These are phyloP conservation scores for Lachnellula arida DNA, from an alignment of 2,329 filamentous ascomycete genomes.

Conservation along the genomic window DNA sequence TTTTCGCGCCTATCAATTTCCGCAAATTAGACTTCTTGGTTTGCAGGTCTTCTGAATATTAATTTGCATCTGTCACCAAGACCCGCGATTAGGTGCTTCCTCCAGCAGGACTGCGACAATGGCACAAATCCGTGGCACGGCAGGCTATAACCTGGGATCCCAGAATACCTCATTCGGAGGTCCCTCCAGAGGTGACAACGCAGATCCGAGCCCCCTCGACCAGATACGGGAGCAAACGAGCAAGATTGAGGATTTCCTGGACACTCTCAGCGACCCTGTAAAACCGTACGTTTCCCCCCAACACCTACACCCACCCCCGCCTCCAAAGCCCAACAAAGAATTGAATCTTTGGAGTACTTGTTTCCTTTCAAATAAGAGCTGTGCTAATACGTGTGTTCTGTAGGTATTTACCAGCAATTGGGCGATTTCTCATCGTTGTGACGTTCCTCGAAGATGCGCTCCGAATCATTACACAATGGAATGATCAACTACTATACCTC, in stretches of 20 bases:
- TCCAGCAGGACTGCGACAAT: slow-evolving; percentile 37
- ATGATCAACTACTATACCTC: slow-evolving; percentile 87
- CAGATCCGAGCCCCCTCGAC: slow-evolving; percentile 55
- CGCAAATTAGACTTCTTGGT: slow-evolving; percentile 3
- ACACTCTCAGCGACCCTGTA: slow-evolving; percentile 80
- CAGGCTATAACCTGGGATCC: slow-evolving; percentile 36
- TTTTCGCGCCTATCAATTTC: not conserved
- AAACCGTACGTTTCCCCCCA: slow-evolving; percentile 70
- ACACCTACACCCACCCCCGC: slow-evolving; percentile 5
- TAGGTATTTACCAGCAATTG: slow-evolving; percentile 91
- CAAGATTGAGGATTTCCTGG: slow-evolving; percentile 95
- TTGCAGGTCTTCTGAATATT: slow-evolving; percentile 5
- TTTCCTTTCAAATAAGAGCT: not conserved
- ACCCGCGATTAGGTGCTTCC: slow-evolving; percentile 21
- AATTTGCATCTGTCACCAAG: slow-evolving; percentile 4
- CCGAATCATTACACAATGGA: slow-evolving; percentile 96
- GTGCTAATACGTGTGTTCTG: slow-evolving; percentile 18
- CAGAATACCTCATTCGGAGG: slow-evolving; percentile 34
- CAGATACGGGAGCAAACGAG: slow-evolving; percentile 90
- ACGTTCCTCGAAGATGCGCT: slow-evolving; percentile 97
- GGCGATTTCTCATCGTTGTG: slow-evolving; percentile 94
- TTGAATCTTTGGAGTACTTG: not conserved
- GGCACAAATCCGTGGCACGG: slow-evolving; percentile 56
- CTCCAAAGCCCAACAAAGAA: not conserved
- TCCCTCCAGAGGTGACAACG: slow-evolving; percentile 29